These are phyloP conservation scores for Fusarium irregulare DNA, from an alignment of 2,329 filamentous ascomycete genomes.

Conservation along the genomic window DNA sequence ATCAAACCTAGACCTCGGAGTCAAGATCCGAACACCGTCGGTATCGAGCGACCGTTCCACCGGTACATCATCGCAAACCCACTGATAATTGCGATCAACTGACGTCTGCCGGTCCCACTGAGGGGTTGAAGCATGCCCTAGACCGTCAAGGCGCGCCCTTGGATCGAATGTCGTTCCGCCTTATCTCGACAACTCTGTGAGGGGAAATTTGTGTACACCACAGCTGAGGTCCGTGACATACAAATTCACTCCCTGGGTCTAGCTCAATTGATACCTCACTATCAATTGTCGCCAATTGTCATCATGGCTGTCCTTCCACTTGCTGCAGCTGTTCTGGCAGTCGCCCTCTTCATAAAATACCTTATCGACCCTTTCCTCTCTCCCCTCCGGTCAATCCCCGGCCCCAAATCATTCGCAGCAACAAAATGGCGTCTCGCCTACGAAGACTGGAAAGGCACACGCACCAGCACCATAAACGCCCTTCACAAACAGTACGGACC, in stretches of 20 bases:
- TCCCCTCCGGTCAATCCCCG: constrained; percentile 34
- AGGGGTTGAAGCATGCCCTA: background rate
- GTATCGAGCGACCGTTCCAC: background rate
- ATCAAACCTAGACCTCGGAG: background rate
- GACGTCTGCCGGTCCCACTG: background rate
- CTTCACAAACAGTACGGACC: constrained; percentile 60
- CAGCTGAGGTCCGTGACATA: background rate
- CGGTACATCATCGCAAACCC: background rate
- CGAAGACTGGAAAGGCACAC: constrained; percentile 57
- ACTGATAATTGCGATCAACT: background rate
- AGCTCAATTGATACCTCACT: background rate
- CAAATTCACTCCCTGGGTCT: background rate
- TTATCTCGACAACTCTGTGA: background rate
- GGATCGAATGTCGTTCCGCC: background rate
- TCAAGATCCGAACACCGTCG: background rate
- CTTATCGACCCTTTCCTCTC: constrained; percentile 21
- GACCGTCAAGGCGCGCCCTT: background rate
- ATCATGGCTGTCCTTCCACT: constrained; percentile 4
- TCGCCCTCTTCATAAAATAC: constrained; percentile 13
- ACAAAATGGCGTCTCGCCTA: constrained; percentile 59
- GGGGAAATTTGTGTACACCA: background rate
- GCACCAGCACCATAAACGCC: constrained; percentile 55
- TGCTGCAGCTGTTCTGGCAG: background rate
- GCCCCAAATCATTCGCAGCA: constrained; percentile 55
- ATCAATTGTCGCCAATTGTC: background rate